Evolutionary conservation across 2,329 filamentous ascomycete genomes (phyloP).

Genomic region (Penicillium sp.): DNA sequence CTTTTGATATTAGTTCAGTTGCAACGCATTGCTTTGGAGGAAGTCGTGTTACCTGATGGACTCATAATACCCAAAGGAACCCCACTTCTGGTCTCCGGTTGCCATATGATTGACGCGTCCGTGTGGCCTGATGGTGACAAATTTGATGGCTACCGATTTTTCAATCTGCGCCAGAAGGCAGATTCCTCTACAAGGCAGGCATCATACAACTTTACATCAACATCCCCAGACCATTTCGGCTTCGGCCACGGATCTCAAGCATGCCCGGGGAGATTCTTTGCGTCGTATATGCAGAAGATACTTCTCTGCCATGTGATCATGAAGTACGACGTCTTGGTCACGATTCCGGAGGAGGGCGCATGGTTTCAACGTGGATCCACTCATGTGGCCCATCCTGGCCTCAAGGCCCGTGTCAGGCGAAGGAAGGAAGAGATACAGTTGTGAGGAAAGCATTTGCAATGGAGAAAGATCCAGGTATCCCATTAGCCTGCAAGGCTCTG

Average conservation of each 20-base stretch:
- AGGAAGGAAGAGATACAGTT: not conserved
- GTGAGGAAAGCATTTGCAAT: not conserved
- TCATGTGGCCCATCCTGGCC: not conserved
- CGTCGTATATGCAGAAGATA: slow-evolving; percentile 54
- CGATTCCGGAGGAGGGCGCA: not conserved
- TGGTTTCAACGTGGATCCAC: not conserved
- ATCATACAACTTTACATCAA: not conserved
- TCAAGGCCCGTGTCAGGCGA: not conserved
- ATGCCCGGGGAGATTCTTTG: slow-evolving; percentile 55
- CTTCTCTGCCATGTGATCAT: slow-evolving; percentile 49
- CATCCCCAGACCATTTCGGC: slow-evolving; percentile 17
- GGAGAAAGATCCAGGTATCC: too few species aligned
- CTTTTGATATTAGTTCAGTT: not conserved
- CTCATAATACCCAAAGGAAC: slow-evolving; percentile 49
- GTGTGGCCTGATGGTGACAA: slow-evolving; percentile 44
- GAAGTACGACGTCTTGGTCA: slow-evolving; percentile 46
- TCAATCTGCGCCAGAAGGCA: slow-evolving; percentile 39
- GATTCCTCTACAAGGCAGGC: not conserved
- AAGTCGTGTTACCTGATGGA: slow-evolving; percentile 38
- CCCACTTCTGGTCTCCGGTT: slow-evolving; percentile 9
- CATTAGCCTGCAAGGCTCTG: too few species aligned
- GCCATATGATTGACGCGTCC: not conserved
- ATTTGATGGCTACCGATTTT: slow-evolving; percentile 55
- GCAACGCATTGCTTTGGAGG: slow-evolving; percentile 5
- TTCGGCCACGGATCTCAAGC: slow-evolving; percentile 31